Percentiles rank a stretch among this genome's conserved stretches.
phyloP scores from a whole-genome alignment of 2,329 filamentous ascomycete species.

The Pseudopithomyces maydicus region DNA sequence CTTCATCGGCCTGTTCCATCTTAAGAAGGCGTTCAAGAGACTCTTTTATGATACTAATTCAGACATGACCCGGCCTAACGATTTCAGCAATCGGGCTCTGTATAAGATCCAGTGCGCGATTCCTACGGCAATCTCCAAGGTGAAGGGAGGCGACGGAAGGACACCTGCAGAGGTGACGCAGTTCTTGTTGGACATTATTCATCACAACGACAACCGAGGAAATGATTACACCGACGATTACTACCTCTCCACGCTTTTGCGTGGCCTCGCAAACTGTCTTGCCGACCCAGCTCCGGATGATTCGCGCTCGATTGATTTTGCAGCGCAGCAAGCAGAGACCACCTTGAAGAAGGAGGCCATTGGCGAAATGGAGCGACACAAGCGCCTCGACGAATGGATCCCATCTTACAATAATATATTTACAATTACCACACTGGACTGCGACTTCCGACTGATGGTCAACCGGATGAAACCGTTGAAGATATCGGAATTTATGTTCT shows the following conservation, averaged over 20 bases:
- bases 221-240: constrained; percentile 89
- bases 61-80: constrained; percentile 82
- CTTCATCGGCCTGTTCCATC: constrained; percentile 80
- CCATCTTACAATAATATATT: constrained; percentile 69
- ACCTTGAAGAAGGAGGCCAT: constrained; percentile 62
- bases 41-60: constrained; percentile 84
- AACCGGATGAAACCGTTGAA: constrained; percentile 59
- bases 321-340: constrained; percentile 58
- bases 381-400: constrained; percentile 70
- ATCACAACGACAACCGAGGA: constrained; percentile 91
- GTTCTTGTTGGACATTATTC: constrained; percentile 86
- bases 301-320: constrained; percentile 45
- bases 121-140: constrained; percentile 75
- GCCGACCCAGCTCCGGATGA: constrained; percentile 33
- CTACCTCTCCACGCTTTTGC: constrained; percentile 83
- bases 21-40: constrained; percentile 83
- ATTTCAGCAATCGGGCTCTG: constrained; percentile 84
- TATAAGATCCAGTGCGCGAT: constrained; percentile 88
- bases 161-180: constrained; percentile 79
- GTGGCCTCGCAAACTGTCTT: constrained; percentile 62
- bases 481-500: constrained; percentile 63
- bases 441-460: constrained; percentile 60
- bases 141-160: constrained; percentile 75
- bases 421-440: constrained; percentile 65
- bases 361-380: constrained; percentile 66